Base-by-base conservation (phyloP, 345 rosid species). In the Crucihimalaya himalaica region DNA sequence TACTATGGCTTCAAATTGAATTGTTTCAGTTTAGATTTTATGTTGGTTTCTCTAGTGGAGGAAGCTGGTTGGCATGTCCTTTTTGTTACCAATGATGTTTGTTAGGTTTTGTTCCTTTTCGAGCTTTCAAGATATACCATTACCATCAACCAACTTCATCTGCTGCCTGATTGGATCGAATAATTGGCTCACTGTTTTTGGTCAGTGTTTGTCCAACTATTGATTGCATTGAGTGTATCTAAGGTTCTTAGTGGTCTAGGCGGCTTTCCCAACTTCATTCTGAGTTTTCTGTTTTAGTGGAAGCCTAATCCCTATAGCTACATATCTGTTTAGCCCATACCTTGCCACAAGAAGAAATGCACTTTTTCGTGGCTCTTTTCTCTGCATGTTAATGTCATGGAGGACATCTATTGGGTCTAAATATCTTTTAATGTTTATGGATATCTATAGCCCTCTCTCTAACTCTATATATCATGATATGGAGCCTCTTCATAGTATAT, bases 21-120 rank as follows among this genome's bases (percentile, higher is more conserved):
- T 34, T 23, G 37, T 52, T 67, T 37, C 46, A 65, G 29, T 20
- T 65, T 31, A 28, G 12, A 46, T 18, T 45, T 27, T 9, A 61
- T 62, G 25, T 63, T 15, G 9, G 23, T 25, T 43, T 63, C 68
- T 63, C 54, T 28, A 27, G n/a, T 23, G 14, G 21, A 8, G 15
- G 43, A 8, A 37, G 7, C 32, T 39, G 35, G 35, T 62, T 62
- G 21, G 18, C 3, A 34, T 31, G 65, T 60, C 19, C 5, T 32
- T 50, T 34, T 21, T 14, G 15, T 66, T 51, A 21, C 6, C 3
- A 66, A 66, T 65, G 59, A 50, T 66, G 31, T 19, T 50, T 50
- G 28, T 50, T 34, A 63, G 4, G 12, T 28, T 40, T 54, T 40
- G 20, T 42, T 55, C 54, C 29, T 28, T 68, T 53, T 40, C 8